Evolutionary conservation across 805 yeast genomes (phyloP), one percentile per base, ranked within the genome.

Genomic region (Ogataea salicorniae): DNA sequence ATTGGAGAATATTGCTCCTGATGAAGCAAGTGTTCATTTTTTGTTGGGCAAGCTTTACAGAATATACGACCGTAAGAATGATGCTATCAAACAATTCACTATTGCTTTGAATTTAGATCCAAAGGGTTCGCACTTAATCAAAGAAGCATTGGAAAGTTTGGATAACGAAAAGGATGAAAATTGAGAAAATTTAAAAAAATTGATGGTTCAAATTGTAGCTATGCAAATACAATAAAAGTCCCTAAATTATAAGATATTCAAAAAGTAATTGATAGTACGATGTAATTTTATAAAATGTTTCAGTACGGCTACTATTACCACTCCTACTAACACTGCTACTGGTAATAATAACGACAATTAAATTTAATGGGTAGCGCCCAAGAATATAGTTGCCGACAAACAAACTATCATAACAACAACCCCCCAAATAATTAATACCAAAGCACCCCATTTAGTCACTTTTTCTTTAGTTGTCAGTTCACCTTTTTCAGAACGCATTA

Each of bases 1-100:
- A 41, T 75, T 94, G 46, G 80, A 78, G 53, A 77, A 79, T 26
- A 67, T 88, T 46, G 96, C 95, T 0, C 97, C 99, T 0, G 95
- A 92, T 63, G 98, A 92, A 63, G 95, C 97, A 0, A 83, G 88
- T 45, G 96, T 92, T 26, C 98, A 92, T 65, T 89, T 86, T 65
- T 69, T 91, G 38, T 71, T 94, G 41, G 99, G 97, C 11, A 89
- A 89, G 59, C 73, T 91, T 46, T 89, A 90, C 74, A 87, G 83
- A 57, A 77, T 84, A 31, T 79, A 84, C 53, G 83, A 83, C 29
- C 81, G 87, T 51, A 84, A 81, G 57, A 80, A 79, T 55, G 82
- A 77, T 53, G 98, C 99, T 1, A 77, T 92, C 26, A 81, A 80
- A 55, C 92, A 87, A 58, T 88, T 87, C 55, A 92, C 98, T 0